Evolutionary conservation across 116 monocot genomes (phyloP).

Genomic region (Trichopus zeylanicus): DNA sequence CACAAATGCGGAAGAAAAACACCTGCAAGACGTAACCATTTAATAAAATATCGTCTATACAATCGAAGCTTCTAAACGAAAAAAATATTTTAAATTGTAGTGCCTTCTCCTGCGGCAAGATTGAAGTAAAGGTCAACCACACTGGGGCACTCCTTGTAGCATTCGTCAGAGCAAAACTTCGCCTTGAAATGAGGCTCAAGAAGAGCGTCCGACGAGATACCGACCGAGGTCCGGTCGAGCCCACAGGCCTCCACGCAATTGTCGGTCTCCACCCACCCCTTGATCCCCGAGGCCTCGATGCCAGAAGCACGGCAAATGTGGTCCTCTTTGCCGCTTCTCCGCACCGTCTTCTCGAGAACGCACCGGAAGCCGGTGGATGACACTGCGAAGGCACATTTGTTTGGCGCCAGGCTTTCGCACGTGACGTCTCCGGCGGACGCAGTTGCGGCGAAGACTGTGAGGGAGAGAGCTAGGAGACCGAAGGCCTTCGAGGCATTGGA

Average conservation of each 20-base stretch:
- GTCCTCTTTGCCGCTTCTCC: not conserved
- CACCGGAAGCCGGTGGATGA: constrained; percentile 33
- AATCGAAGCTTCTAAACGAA: not conserved
- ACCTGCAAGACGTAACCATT: not conserved
- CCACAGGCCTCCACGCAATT: constrained; percentile 25
- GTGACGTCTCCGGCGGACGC: constrained; percentile 1
- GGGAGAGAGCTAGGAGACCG: not conserved
- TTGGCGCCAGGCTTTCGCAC: constrained; percentile 24
- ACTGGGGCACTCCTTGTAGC: constrained; percentile 31
- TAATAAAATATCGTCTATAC: not conserved
- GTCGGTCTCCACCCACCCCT: constrained; percentile 23
- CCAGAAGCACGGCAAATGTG: constrained; percentile 15
- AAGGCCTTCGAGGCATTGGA: not conserved
- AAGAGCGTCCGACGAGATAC: constrained; percentile 34
- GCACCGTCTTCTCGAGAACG: constrained; percentile 28
- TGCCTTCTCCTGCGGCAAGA: constrained; percentile 50
- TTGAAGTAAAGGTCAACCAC: constrained; percentile 46
- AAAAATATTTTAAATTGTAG: not conserved
- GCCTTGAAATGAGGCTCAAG: constrained; percentile 16
- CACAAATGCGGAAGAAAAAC: constrained; percentile 19
- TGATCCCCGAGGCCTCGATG: constrained; percentile 5
- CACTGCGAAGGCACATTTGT: constrained; percentile 38
- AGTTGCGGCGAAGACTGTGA: not conserved
- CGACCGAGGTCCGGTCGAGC: constrained; percentile 24
- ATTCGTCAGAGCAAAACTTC: constrained; percentile 35